These are phyloP conservation scores for Bipolaris cookei DNA, from an alignment of 2,329 filamentous ascomycete genomes.

Conservation along the genomic window DNA sequence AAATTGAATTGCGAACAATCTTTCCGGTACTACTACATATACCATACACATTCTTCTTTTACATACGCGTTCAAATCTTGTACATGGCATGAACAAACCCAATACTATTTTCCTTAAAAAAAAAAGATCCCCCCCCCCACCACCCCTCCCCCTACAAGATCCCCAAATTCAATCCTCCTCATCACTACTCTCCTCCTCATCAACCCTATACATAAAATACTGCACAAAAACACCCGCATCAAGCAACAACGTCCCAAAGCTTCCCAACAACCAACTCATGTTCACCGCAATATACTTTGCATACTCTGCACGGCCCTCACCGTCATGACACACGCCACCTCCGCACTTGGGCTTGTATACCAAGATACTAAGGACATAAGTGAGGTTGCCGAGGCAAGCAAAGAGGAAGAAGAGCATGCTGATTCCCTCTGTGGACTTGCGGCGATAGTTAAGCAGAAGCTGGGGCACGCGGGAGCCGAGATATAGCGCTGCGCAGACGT, in stretches of 20 bases:
- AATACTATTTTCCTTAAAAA: no score
- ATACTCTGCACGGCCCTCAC: conserved; percentile 73
- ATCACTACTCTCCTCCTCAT: conserved; percentile 50
- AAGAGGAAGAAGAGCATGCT: conserved; percentile 96
- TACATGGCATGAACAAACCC: no score
- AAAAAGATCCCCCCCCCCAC: no score
- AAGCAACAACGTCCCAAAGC: conserved; percentile 82
- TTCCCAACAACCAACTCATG: conserved; percentile 87
- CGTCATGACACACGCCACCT: conserved; percentile 61
- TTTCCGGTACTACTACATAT: no score
- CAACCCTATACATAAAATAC: conserved; percentile 80
- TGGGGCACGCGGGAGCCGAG: conserved; percentile 90
- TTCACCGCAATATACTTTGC: conserved; percentile 86
- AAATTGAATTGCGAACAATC: no score
- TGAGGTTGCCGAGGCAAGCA: conserved; percentile 92
- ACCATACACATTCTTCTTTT: no score
- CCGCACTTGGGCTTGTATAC: conserved; percentile 80
- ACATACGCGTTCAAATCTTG: no score
- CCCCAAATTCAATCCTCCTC: conserved; percentile 33
- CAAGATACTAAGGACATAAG: conserved; percentile 89
- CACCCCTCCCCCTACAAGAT: no score
- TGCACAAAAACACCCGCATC: conserved; percentile 89
- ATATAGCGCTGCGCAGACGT: conserved; percentile 87
- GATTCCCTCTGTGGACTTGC: conserved; percentile 91
- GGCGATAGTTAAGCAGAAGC: conserved; percentile 86